These are phyloP conservation scores for Lecanoromycetidae sp. DNA, from an alignment of 2,329 filamentous ascomycete species.

Conservation along the genomic window DNA sequence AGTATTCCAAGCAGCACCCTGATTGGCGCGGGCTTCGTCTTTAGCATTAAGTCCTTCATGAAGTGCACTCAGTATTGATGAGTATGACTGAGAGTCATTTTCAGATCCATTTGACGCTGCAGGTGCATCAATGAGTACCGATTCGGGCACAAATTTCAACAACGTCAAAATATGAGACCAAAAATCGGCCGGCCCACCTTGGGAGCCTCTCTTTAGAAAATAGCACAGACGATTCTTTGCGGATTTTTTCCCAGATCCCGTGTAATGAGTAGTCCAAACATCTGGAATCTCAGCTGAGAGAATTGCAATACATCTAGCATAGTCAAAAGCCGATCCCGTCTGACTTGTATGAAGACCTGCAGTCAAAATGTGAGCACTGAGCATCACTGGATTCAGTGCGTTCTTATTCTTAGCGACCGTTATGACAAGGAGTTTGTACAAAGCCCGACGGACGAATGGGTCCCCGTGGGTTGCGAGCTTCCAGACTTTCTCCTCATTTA, in stretches of 20 bases:
- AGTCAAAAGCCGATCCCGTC: conserved; percentile 59
- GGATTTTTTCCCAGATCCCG: conserved; percentile 43
- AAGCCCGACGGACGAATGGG: conserved; percentile 43
- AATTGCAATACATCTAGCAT: conserved; percentile 52
- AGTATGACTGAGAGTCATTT: conserved; percentile 25
- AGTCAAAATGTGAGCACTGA: conserved; percentile 58
- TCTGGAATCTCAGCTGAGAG: conserved; percentile 55
- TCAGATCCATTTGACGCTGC: conserved; percentile 19
- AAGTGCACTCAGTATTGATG: conserved; percentile 56
- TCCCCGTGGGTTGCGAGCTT: conserved; percentile 45
- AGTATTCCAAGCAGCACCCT: conserved; percentile 57
- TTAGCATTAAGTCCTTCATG: conserved; percentile 58
- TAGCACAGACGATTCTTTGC: conserved; percentile 49
- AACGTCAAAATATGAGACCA: conserved; percentile 51
- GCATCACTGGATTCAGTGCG: conserved; percentile 48
- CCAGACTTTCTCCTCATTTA: conserved; percentile 53
- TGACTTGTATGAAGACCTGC: conserved; percentile 65
- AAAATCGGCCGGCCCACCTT: conserved; percentile 58
- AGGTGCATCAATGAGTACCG: conserved; percentile 40
- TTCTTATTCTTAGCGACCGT: conserved; percentile 37
- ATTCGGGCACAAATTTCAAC: conserved; percentile 43
- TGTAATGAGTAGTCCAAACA: conserved; percentile 60
- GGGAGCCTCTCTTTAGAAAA: conserved; percentile 74
- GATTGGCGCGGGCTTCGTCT: conserved; percentile 61
- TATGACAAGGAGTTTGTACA: conserved; percentile 41